Conservation (phyloP, 768 basidiomycete genomes). For the Neoboletus subvelutipes region DNA sequence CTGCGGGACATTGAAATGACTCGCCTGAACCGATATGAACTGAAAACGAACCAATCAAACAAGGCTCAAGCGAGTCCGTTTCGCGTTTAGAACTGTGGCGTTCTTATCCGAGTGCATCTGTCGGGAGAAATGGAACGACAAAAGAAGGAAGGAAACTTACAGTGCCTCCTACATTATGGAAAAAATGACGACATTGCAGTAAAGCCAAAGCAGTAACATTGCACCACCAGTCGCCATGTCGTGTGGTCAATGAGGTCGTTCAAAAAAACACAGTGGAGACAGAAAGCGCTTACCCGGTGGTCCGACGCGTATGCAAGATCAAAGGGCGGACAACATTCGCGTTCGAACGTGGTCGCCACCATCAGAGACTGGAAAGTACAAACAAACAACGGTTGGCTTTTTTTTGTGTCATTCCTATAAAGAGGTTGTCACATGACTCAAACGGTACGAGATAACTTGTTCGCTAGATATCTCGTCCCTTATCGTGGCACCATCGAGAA, state of each 20-base stretch:
- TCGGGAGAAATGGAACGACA: conserved; percentile 10
- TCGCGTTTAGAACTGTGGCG: conserved; percentile 15
- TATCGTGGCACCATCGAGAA: neutral
- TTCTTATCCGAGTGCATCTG: conserved; percentile 8
- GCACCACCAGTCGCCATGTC: neutral
- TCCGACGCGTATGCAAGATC: neutral
- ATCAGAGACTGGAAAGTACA: neutral
- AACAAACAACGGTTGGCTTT: neutral
- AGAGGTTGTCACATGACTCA: conserved; percentile 10
- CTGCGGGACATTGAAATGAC: neutral
- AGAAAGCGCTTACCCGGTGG: neutral
- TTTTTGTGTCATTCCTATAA: conserved; percentile 6
- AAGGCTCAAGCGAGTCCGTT: neutral
- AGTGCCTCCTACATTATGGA: conserved; percentile 6
- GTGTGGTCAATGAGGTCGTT: neutral
- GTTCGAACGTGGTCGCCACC: neutral
- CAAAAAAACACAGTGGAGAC: conserved; percentile 10
- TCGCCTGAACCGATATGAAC: conserved; percentile 6
- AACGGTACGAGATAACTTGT: neutral
- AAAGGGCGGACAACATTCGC: neutral
- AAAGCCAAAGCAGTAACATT: neutral
- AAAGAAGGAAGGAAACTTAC: neutral
- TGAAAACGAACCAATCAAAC: neutral
- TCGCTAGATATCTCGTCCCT: conserved; percentile 5
- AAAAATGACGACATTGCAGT: conserved; percentile 21